phyloP scores from a whole-genome alignment of 2,329 filamentous ascomycete species.

The Calycina herbarum region DNA sequence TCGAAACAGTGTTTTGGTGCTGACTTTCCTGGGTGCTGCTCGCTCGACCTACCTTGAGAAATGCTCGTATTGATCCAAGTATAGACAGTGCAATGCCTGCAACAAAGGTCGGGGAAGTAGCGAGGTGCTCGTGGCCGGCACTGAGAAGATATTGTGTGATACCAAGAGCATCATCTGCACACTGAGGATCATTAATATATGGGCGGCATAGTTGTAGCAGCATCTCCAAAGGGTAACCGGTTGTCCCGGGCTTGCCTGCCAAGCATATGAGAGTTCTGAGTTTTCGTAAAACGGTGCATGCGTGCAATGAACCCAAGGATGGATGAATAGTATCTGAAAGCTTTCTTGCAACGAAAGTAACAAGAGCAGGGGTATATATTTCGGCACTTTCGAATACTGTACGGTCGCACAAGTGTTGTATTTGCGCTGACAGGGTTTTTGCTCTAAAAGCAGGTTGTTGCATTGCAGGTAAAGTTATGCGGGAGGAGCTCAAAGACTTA shows the following conservation, averaged over 20 bases:
- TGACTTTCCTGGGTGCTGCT: conserved; percentile 85
- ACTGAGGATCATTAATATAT: conserved; percentile 80
- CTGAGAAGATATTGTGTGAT: conserved; percentile 81
- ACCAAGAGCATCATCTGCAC: conserved; percentile 86
- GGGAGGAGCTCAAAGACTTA: conserved; percentile 65
- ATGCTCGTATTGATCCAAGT: conserved; percentile 73
- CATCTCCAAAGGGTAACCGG: conserved; percentile 88
- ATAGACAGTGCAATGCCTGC: conserved; percentile 79
- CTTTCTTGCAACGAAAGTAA: conserved; percentile 72
- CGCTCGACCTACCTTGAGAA: conserved; percentile 72
- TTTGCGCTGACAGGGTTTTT: conserved; percentile 71
- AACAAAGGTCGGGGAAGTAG: conserved; percentile 69
- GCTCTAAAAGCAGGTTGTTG: conserved; percentile 87
- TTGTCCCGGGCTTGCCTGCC: conserved; percentile 69
- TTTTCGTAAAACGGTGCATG: conserved; percentile 83
- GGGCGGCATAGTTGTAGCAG: conserved; percentile 76
- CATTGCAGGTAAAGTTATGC: conserved; percentile 65
- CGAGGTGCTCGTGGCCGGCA: conserved; percentile 65
- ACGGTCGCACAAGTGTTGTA: conserved; percentile 75
- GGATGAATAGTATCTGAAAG: conserved; percentile 80
- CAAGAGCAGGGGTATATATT: conserved; percentile 75
- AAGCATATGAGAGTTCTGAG: conserved; percentile 78
- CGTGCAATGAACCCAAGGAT: conserved; percentile 82
- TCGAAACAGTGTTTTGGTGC: conserved; percentile 73
- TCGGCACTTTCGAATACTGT: conserved; percentile 62